phyloP scores from a whole-genome alignment of 2,329 filamentous ascomycete species.

The Curvularia verruculosa region DNA sequence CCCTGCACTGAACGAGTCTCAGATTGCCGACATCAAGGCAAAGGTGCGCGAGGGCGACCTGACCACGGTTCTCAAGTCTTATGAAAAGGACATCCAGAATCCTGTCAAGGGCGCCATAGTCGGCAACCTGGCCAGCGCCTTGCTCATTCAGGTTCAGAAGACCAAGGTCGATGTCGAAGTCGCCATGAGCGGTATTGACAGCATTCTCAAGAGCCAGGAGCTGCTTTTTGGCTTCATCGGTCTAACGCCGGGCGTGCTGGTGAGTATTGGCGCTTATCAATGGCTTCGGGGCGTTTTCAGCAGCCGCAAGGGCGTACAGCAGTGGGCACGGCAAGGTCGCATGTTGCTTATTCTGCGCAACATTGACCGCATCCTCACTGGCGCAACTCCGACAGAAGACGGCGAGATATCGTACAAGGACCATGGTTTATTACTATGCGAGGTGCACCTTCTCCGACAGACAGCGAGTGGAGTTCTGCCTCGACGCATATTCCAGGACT shows the following conservation, averaged over 20 bases:
- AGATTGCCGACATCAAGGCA: conserved; percentile 75
- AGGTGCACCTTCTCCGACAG: conserved; percentile 81
- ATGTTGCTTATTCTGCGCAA: conserved; percentile 83
- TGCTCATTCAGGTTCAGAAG: conserved; percentile 97
- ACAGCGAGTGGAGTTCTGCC: conserved; percentile 73
- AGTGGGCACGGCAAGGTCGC: conserved; percentile 69
- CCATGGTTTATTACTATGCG: conserved; percentile 86
- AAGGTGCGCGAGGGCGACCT: conserved; percentile 92
- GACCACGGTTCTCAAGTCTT: conserved; percentile 87
- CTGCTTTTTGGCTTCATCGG: conserved; percentile 96
- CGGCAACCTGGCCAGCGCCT: conserved; percentile 85
- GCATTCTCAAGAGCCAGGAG: conserved; percentile 92
- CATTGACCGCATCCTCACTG: conserved; percentile 71
- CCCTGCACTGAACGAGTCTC: conserved; percentile 65
- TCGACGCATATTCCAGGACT: conserved; percentile 77
- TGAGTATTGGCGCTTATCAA: conserved; percentile 74
- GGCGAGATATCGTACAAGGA: conserved; percentile 88
- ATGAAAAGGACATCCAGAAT: conserved; percentile 83
- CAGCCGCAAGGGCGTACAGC: conserved; percentile 70
- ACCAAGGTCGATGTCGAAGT: conserved; percentile 98
- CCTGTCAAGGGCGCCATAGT: conserved; percentile 82
- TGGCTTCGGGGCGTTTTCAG: conserved; percentile 76
- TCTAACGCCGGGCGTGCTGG: conserved; percentile 88
- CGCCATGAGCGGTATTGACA: conserved; percentile 93
- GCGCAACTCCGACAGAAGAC: conserved; percentile 66